Evolutionary conservation across 345 rosid species (phyloP).

Genomic region (Jatropha curcas): DNA sequence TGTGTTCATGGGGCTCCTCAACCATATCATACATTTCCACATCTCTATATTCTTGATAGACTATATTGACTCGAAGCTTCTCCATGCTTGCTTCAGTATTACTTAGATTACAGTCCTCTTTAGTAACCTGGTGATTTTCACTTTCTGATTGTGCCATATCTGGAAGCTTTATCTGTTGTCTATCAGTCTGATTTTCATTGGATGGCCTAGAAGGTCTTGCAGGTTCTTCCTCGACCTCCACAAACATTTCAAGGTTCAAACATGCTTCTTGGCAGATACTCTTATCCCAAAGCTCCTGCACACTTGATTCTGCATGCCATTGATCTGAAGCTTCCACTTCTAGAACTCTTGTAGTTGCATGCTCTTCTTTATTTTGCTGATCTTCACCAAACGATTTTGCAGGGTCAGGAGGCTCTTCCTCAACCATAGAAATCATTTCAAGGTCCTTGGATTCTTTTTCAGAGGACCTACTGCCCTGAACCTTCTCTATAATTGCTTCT

Average conservation of each 20-base stretch:
- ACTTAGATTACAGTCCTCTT: slow-evolving; percentile 18
- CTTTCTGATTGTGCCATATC: slow-evolving; percentile 14
- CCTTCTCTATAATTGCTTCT: slow-evolving; percentile 30
- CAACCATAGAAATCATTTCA: slow-evolving; percentile 24
- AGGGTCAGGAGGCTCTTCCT: slow-evolving; percentile 24
- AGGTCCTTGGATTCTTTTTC: slow-evolving; percentile 18
- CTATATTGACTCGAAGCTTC: slow-evolving; percentile 34
- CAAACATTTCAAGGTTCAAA: slow-evolving; percentile 3
- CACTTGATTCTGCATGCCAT: slow-evolving; percentile 19
- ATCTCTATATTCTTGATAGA: slow-evolving; percentile 11
- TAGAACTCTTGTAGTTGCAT: slow-evolving; percentile 9
- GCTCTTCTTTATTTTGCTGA: slow-evolving; percentile 26
- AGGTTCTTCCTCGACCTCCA: slow-evolving; percentile 17
- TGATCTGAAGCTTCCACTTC: slow-evolving; percentile 4
- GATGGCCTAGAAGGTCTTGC: not conserved
- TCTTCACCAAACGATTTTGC: slow-evolving; percentile 24
- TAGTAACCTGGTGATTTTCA: slow-evolving; percentile 16
- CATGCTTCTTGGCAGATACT: slow-evolving; percentile 15
- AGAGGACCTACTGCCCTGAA: slow-evolving; percentile 22
- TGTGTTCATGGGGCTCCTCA: slow-evolving; percentile 28
- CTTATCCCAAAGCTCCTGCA: slow-evolving; percentile 13
- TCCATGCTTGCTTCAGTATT: slow-evolving; percentile 35
- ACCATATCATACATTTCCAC: slow-evolving; percentile 14
- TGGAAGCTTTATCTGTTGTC: slow-evolving; percentile 1
- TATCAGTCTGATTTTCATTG: slow-evolving; percentile 3